Base-by-base conservation (phyloP, 345 rosid genomes). In the Alliaria petiolata region DNA sequence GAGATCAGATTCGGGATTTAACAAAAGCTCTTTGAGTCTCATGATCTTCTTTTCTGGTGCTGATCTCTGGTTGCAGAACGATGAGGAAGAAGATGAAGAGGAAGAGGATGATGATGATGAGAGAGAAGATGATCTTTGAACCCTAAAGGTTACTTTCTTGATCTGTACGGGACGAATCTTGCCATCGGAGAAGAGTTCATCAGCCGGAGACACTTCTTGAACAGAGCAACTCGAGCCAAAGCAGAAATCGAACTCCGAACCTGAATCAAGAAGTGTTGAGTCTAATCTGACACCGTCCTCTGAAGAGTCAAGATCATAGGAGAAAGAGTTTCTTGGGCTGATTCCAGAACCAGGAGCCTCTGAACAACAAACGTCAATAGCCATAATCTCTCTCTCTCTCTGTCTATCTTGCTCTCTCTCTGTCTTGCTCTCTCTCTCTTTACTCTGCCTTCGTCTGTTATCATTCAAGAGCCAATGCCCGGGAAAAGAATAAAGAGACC, bases 171-270 rank as follows among this genome's bases (percentile, higher is more conserved):
- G 97, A 44, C 85, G 86, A 79, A 93, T 90, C 83, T 85, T 88
- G 49, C 98, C 98, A 65, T 89, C 72, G 59, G 85, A 85, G 83
- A 93, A 93, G 15, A 93, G 93, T 85, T 93, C 97, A 67, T 93
- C 96, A 1, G 97, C 98, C 0, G 90, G 78, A 42, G 92, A 83
- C 12, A 85, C 62, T 63, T 90, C 90, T 60, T 78, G 93, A 65
- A 76, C 58, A 33, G 78, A 79, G 28, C 65, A 69, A 31, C 70
- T 76, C 40, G 80, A 69, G 33, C 83, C 77, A 67, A 83, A 72
- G 86, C 87, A 80, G 92, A 90, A 92, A 36, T 88, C 78, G 42
- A 84, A 83, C 71, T 90, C 92, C 1, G 91, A 81, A 60, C 69
- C 20, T 22, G 87, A 77, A 54, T 82, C 87, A 62, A 86, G 38